phyloP scores from a whole-genome alignment of 306 rosid species.

The Vicia sativa region DNA sequence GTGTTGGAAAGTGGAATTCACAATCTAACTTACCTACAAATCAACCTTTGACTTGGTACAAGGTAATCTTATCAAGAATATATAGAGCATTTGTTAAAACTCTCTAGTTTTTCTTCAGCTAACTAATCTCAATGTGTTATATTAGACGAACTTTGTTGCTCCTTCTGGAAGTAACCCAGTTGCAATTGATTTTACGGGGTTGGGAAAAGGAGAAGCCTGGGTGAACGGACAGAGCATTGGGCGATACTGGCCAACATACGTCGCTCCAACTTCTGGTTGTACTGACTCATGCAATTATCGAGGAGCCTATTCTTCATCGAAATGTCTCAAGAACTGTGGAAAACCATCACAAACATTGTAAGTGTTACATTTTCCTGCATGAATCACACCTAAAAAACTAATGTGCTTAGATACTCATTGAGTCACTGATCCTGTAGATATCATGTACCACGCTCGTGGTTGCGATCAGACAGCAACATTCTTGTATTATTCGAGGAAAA shows the following conservation, averaged over 20 bases:
- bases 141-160: slow-evolving; percentile 67
- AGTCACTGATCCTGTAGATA: slow-evolving; percentile 52
- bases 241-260: slow-evolving; percentile 80
- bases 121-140: slow-evolving; percentile 32
- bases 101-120: not conserved
- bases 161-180: slow-evolving; percentile 78
- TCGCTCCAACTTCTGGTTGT: slow-evolving; percentile 60
- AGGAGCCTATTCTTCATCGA: slow-evolving; percentile 54
- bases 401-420: slow-evolving; percentile 13
- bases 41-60: slow-evolving; percentile 90
- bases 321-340: slow-evolving; percentile 86
- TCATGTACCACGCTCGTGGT: slow-evolving; percentile 86
- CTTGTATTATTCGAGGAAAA: slow-evolving; percentile 84
- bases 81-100: not conserved
- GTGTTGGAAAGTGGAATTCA: slow-evolving; percentile 70
- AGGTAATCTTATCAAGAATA: slow-evolving; percentile 56
- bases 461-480: slow-evolving; percentile 59
- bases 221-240: slow-evolving; percentile 97
- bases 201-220: slow-evolving; percentile 99
- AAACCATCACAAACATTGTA: slow-evolving; percentile 86
- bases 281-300: slow-evolving; percentile 58
- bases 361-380: slow-evolving; percentile 35
- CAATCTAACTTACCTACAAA: slow-evolving; percentile 67
- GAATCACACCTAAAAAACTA: not conserved
- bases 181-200: slow-evolving; percentile 83